Conservation (phyloP, 305 asterid species). For the Solanum hybrid region DNA sequence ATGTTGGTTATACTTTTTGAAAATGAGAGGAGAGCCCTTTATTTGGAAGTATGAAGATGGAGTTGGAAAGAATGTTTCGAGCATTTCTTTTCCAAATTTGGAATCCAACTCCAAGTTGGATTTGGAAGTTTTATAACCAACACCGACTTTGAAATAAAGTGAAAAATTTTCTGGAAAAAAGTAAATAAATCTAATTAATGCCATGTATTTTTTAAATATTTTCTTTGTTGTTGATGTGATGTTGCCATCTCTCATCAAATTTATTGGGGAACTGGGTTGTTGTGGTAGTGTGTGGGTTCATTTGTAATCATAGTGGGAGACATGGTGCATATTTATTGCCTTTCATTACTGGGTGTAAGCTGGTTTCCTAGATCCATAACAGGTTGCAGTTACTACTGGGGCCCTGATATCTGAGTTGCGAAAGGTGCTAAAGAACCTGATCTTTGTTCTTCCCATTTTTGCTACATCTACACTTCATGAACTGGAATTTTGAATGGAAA, state of each 20-base stretch:
- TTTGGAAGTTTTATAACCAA: background rate
- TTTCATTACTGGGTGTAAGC: background rate
- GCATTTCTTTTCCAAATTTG: background rate
- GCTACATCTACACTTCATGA: background rate
- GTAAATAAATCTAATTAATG: background rate
- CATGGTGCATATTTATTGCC: background rate
- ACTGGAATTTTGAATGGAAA: background rate
- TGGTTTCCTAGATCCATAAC: background rate
- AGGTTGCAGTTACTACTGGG: background rate
- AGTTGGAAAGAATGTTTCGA: background rate
- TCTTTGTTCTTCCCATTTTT: background rate
- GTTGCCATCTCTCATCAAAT: background rate
- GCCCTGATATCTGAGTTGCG: background rate
- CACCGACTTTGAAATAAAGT: background rate
- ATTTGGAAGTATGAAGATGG: background rate
- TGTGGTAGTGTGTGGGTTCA: background rate
- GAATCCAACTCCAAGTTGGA: background rate
- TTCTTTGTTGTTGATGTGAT: background rate
- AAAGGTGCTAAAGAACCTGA: background rate
- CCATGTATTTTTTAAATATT: background rate
- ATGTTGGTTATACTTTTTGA: background rate
- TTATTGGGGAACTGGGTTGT: background rate
- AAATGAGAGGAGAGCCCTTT: background rate
- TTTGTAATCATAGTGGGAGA: background rate
- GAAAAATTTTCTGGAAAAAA: background rate